Base-by-base conservation (phyloP, 441 rosid genomes). In the Caryocar brasiliense region DNA sequence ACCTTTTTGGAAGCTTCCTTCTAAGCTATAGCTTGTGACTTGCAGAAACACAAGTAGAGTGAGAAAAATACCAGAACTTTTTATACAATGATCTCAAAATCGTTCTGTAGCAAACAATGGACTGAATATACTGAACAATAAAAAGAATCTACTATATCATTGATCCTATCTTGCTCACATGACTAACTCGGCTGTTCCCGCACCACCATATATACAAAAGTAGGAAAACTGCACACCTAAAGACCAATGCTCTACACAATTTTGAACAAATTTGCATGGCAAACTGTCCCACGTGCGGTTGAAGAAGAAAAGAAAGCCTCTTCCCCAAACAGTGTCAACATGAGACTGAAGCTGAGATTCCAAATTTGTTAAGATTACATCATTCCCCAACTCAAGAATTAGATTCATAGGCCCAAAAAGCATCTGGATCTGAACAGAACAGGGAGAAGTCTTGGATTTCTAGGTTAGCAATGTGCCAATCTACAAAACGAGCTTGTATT, bases 381-480 rank as follows among this genome's bases (percentile, higher is more conserved):
- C 14, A 20, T 47, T 41, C 24, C 53, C 41, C 40, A 44, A 44
- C 37, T 82, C 81, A 81, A 41, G 80, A 76, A 56, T 60, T 66
- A 12, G 92, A 59, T 56, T 91, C 98, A 38, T 82, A 74, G 5
- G 88, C 93, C 98, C 98, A 91, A 67, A 87, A 91, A 6, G 91
- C 65, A 61, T 88, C 90, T 4, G 95, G 92, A 70, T 88, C 94
- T 0, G 90, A 78, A 59, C 90, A 78, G 70, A 77, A 82, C 49
- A 85, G 79, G 40, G 97, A 82, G 40, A 76, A 72, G 62, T 92
- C 99, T 34, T 74, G 74, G 39, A 85, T 75, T 72, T 92, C 95
- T 1, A 92, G 73, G 75, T 92, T 92, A 11, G 95, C 99, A 10
- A 92, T 74, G 56, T 88, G 97, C 94, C 95, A 83, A 61, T 92